These are phyloP conservation scores for Przewalskia tangutica DNA, from an alignment of 257 asterid genomes.

Conservation along the genomic window DNA sequence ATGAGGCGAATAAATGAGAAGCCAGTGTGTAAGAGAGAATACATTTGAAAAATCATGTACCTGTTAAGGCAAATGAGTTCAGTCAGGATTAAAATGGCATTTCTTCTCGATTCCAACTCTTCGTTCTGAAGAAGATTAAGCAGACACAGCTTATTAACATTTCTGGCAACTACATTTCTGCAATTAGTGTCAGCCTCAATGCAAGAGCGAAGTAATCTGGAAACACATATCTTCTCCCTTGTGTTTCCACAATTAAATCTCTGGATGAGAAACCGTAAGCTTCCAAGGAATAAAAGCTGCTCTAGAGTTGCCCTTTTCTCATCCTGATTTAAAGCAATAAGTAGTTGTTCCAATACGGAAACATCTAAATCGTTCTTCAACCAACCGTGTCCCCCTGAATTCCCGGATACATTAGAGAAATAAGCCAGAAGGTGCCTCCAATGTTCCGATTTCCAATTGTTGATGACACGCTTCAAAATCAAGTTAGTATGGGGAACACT, in stretches of 20 bases:
- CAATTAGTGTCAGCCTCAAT: constrained; percentile 43
- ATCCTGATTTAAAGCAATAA: constrained; percentile 31
- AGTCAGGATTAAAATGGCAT: constrained; percentile 31
- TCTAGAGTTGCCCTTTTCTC: constrained; percentile 30
- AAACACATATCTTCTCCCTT: constrained; percentile 36
- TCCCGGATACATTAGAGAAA: constrained; percentile 21
- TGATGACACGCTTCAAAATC: constrained; percentile 54
- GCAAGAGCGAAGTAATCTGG: constrained; percentile 33
- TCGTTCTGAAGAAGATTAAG: constrained; percentile 37
- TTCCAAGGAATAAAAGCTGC: constrained; percentile 44
- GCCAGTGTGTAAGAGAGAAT: neutral
- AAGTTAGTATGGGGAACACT: constrained; percentile 48
- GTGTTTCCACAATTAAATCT: constrained; percentile 32
- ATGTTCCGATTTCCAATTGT: constrained; percentile 52
- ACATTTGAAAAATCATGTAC: constrained; percentile 19
- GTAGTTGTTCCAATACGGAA: constrained; percentile 37
- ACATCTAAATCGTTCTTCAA: constrained; percentile 24
- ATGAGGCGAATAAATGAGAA: neutral
- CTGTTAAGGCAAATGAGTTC: constrained; percentile 66
- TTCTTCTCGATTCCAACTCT: constrained; percentile 22
- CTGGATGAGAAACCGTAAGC: constrained; percentile 45
- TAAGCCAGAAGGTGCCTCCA: constrained; percentile 25
- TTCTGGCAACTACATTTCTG: constrained; percentile 31
- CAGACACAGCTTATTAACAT: constrained; percentile 30
- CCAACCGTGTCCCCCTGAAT: constrained; percentile 3